These are phyloP conservation scores for Lachnellula hyalina DNA, from an alignment of 2,329 filamentous ascomycete genomes.

Conservation along the genomic window DNA sequence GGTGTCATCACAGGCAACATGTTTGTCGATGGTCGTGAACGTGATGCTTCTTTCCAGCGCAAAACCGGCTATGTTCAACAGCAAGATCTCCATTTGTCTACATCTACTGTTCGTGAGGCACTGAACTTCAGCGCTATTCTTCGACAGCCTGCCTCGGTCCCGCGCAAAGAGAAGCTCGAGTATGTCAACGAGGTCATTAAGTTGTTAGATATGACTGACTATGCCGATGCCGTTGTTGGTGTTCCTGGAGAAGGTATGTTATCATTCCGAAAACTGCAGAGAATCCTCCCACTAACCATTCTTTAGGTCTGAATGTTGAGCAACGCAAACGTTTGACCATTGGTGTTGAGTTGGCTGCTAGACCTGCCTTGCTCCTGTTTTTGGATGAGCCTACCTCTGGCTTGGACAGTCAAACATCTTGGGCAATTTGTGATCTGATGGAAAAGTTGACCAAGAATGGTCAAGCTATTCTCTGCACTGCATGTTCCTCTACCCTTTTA, in stretches of 20 bases:
- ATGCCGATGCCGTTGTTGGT: constrained; percentile 87
- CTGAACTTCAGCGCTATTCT: constrained; percentile 81
- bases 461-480: constrained; percentile 83
- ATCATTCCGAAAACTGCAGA: constrained; percentile 63
- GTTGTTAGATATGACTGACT: constrained; percentile 84
- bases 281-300: neutral
- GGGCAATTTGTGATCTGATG: constrained; percentile 81
- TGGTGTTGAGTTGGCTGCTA: constrained; percentile 88
- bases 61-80: constrained; percentile 93
- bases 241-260: constrained; percentile 76
- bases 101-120: constrained; percentile 80
- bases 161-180: constrained; percentile 71
- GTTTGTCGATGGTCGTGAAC: constrained; percentile 33
- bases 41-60: constrained; percentile 69
- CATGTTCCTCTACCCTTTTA: neutral
- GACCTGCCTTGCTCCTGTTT: constrained; percentile 83
- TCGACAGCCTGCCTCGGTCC: constrained; percentile 71
- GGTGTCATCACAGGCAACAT: constrained; percentile 86
- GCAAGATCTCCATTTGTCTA: constrained; percentile 83
- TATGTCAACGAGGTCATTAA: constrained; percentile 95
- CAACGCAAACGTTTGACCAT: constrained; percentile 79
- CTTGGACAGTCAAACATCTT: constrained; percentile 87
- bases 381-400: constrained; percentile 92
- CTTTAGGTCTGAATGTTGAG: constrained; percentile 54
- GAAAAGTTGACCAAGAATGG: constrained; percentile 85